Evolutionary conservation across 441 rosid genomes (phyloP), one percentile per base, ranked within the genome.

Genomic region (Erodium chrysanthum): DNA sequence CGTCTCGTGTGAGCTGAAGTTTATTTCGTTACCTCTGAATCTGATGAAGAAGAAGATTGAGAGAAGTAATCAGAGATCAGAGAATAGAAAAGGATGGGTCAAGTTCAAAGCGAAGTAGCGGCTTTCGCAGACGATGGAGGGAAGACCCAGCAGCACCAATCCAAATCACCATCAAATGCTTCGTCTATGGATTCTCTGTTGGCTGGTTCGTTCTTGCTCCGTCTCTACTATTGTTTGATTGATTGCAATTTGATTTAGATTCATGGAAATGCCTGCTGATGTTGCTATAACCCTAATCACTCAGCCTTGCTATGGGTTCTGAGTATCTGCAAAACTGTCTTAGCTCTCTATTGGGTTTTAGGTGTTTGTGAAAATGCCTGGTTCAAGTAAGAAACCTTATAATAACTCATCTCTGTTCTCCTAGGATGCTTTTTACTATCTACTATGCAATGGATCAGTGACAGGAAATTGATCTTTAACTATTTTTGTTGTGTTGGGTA

Each of bases 181-280:
- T 29, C 33, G 70, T 76, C 85, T 56, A 77, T 85, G 83, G 88
- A 75, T 25, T 80, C 92, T 76, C 84, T 88, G n/a, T 65, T 87
- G 65, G 82, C 90, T 76, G 92, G 97, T 86, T 68, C n/a, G 18
- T 29, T 7, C 70, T 65, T 48, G 3, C 14, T 20, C 2, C 2
- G 37, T 68, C 50, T 69, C 35, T 71, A 44, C 61, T 35, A 21
- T 23, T n/a, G 1, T 7, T 0, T 64, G 12, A 44, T 14, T 15
- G 3, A 12, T 33, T 14, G 15, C 56, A 48, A 14, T 3, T 48
- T 48, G 56, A n/a, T 17, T 4, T n/a, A 46, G 4, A n/a, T 14
- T 12, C 10, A 46, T 12, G 17, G 2, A 1, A 12, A n/a, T 46
- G 18, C 14, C 18, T 46, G 18, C 5, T 46, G 54, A 12, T 12